Conservation (phyloP, 805 yeast genomes). For the Metschnikowia picachoensis region DNA sequence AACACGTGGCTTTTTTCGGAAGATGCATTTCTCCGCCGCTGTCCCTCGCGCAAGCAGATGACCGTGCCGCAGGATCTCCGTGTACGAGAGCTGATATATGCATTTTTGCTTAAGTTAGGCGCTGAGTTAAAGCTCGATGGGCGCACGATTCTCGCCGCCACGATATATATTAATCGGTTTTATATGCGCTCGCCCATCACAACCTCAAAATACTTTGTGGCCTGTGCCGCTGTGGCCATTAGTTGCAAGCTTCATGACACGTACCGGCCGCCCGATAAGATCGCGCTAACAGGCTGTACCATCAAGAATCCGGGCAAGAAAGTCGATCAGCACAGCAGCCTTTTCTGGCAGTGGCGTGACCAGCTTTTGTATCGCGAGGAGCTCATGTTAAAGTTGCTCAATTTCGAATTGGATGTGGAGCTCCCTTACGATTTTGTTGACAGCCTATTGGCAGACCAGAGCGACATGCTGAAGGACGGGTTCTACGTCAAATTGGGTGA, state of each 20-base stretch:
- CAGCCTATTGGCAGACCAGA: conserved; percentile 13
- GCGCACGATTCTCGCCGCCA: conserved; percentile 40
- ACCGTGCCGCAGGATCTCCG: conserved; percentile 36
- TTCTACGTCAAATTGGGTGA: conserved; percentile 17
- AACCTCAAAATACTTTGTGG: conserved; percentile 41
- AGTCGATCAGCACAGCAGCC: conserved; percentile 37
- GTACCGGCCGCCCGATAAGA: conserved; percentile 41
- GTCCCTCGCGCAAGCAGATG: conserved; percentile 34
- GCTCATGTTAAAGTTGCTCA: conserved; percentile 33
- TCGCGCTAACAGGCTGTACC: conserved; percentile 36
- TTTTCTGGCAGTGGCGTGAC: conserved; percentile 45
- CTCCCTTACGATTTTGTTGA: conserved; percentile 37
- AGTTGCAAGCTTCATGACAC: conserved; percentile 41
- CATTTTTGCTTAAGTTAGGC: conserved; percentile 36
- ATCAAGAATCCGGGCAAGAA: conserved; percentile 30
- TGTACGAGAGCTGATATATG: conserved; percentile 35
- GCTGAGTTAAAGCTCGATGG: conserved; percentile 37
- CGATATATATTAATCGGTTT: conserved; percentile 36
- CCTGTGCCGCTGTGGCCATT: conserved; percentile 42
- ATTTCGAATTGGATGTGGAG: conserved; percentile 38
- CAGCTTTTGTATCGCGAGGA: conserved; percentile 42
- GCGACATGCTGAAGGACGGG: conserved; percentile 8
- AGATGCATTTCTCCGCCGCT: conserved; percentile 25
- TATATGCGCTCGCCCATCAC: conserved; percentile 42
- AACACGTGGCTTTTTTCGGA: conserved; percentile 40